Evolutionary conservation across 306 rosid genomes (phyloP), one percentile per base, ranked within the genome.

Genomic region (Vicia sativa): DNA sequence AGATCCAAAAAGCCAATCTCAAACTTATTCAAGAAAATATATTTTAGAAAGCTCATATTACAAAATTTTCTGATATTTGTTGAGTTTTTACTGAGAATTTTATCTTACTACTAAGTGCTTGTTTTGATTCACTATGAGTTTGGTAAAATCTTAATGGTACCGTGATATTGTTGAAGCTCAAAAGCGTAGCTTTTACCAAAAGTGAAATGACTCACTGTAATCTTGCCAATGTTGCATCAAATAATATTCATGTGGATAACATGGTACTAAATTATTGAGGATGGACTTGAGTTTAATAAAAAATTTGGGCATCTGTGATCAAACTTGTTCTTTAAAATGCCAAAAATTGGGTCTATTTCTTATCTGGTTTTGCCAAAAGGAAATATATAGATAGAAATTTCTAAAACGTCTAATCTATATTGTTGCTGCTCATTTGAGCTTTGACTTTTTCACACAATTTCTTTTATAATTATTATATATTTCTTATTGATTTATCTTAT

Each of bases 271-370:
- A 31, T n/a, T 66, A 48, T 48, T 16, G 25, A 16, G 55, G 55
- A 50, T 34, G 19, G 35, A 61, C 15, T 52, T 29, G 41, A 11
- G 21, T 10, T 34, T 39, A 26, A 28, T 18, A 8, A 66, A 16
- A 52, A 35, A 29, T 16, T 29, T 49, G 39, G 39, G 41, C 67
- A 31, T 68, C 52, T 55, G n/a, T 73, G 56, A 29, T 10, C 45
- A 62, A 54, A 79, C 55, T 1, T 34, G 44, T 43, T 25, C 60
- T 41, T 62, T 26, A 56, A 67, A 62, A 68, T 54, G 68, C 39
- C 21, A 6, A 62, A 62, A 50, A 39, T 3, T 9, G 42, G 55
- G 3, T 14, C 18, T 44, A 26, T 44, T 26, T 16, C 10, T 46
- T 7, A 46, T 15, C 23, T 46, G 11, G 9, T 61, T 63, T 63